Conservation (phyloP, 2,329 filamentous ascomycete genomes). For the Chalaropsis thielavioides region DNA sequence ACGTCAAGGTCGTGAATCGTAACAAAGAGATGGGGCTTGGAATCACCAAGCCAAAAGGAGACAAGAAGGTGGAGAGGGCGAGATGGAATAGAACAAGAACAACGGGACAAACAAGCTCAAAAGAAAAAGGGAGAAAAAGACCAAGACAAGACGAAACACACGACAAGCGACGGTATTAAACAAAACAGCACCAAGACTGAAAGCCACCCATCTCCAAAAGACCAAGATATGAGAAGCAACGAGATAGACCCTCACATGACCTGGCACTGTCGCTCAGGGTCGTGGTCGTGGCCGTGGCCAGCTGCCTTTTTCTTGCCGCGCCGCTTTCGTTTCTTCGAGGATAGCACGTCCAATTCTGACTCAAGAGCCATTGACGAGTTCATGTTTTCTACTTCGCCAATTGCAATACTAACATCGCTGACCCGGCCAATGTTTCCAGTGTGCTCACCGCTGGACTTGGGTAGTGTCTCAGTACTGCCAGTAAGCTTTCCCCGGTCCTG, state of each 20-base stretch:
- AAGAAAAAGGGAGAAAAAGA: not conserved
- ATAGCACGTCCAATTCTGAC: not conserved
- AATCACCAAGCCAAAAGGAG: not conserved
- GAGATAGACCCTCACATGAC: slow-evolving; percentile 9
- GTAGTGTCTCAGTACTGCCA: not conserved
- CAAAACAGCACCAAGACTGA: not conserved
- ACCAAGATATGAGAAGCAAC: not conserved
- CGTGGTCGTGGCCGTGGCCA: slow-evolving; percentile 1
- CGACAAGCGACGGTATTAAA: not conserved
- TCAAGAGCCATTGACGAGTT: not conserved
- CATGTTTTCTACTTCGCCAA: slow-evolving; percentile 1
- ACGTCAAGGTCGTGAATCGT: slow-evolving; percentile 1
- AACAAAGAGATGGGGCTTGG: not conserved
- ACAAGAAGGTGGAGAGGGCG: not conserved
- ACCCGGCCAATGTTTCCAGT: not conserved
- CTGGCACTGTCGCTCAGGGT: slow-evolving; percentile 14
- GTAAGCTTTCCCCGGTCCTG: not conserved
- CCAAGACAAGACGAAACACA: not conserved
- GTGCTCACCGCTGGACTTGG: not conserved
- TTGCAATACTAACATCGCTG: not conserved
- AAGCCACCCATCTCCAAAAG: not conserved
- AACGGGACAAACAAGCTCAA: not conserved
- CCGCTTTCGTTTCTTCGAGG: slow-evolving; percentile 8
- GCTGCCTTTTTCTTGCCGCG: slow-evolving; percentile 14
- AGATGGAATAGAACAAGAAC: not conserved